Conservation (phyloP, 805 yeast genomes). For the Ogataea angusta region DNA sequence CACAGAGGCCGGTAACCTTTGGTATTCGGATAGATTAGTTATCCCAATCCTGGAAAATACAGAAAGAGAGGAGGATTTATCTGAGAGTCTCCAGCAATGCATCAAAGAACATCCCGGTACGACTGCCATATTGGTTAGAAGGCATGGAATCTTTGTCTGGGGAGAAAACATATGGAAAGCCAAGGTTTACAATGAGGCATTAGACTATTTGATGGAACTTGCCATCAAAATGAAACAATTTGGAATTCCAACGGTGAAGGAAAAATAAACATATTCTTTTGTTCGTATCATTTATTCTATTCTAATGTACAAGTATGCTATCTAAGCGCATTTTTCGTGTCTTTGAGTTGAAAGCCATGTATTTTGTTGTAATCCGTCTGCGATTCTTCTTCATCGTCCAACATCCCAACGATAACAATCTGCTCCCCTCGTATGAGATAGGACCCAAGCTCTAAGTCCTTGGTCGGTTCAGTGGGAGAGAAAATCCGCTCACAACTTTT, state of each 20-base stretch:
- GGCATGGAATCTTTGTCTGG: conserved; percentile 98
- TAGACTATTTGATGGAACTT: conserved; percentile 81
- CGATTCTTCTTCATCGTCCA: conserved; percentile 42
- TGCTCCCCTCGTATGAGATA: conserved; percentile 57
- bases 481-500: conserved; percentile 51
- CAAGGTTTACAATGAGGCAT: conserved; percentile 87
- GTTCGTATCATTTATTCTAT: background rate
- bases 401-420: conserved; percentile 53
- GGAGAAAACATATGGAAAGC: conserved; percentile 92
- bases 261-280: background rate
- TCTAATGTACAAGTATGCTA: conserved; percentile 12
- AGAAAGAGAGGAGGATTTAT: conserved; percentile 82
- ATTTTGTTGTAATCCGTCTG: conserved; percentile 40
- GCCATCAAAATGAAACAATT: conserved; percentile 77
- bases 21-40: conserved; percentile 68
- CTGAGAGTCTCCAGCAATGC: conserved; percentile 60
- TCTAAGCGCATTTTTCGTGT: conserved; percentile 31
- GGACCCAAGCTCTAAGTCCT: conserved; percentile 43
- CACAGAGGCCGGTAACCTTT: conserved; percentile 62
- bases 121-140: conserved; percentile 82
- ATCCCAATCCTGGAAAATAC: conserved; percentile 92
- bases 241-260: conserved; percentile 53
- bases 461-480: conserved; percentile 36
- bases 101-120: conserved; percentile 70
- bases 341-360: conserved; percentile 25